phyloP scores from a whole-genome alignment of 805 yeast species.

The Metschnikowia chrysomelidarum region DNA sequence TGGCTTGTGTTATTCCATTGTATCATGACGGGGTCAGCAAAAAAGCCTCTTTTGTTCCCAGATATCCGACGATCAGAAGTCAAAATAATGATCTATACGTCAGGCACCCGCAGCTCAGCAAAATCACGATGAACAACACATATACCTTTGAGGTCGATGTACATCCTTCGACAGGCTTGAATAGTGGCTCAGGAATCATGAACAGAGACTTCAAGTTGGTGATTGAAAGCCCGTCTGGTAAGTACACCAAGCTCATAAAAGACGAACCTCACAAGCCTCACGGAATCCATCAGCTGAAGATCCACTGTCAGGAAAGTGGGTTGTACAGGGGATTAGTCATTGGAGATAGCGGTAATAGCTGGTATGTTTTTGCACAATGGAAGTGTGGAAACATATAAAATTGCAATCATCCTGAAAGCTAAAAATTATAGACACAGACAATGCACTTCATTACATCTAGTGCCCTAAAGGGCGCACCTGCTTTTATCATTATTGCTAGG shows the following conservation, averaged over 20 bases:
- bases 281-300: conserved; percentile 59
- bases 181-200: conserved; percentile 31
- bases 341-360: conserved; percentile 71
- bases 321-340: conserved; percentile 80
- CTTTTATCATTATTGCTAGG: too few relatives aligned
- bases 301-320: conserved; percentile 71
- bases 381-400: conserved; percentile 37
- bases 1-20: conserved; percentile 72
- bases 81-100: conserved; percentile 76
- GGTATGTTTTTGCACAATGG: conserved; percentile 96
- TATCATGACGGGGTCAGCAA: conserved; percentile 66
- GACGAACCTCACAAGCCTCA: conserved; percentile 45
- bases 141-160: conserved; percentile 66
- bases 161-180: conserved; percentile 54
- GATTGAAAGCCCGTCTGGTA: conserved; percentile 83
- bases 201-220: conserved; percentile 56
- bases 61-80: conserved; percentile 69
- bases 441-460: too few relatives aligned
- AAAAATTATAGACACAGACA: too few relatives aligned
- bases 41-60: conserved; percentile 63
- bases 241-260: conserved; percentile 57
- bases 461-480: too few relatives aligned
- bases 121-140: conserved; percentile 52
- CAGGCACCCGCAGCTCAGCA: conserved; percentile 76
- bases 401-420: conserved; percentile 6